Base-by-base conservation (phyloP, 257 asterid species). In the Scutellaria barbata region DNA sequence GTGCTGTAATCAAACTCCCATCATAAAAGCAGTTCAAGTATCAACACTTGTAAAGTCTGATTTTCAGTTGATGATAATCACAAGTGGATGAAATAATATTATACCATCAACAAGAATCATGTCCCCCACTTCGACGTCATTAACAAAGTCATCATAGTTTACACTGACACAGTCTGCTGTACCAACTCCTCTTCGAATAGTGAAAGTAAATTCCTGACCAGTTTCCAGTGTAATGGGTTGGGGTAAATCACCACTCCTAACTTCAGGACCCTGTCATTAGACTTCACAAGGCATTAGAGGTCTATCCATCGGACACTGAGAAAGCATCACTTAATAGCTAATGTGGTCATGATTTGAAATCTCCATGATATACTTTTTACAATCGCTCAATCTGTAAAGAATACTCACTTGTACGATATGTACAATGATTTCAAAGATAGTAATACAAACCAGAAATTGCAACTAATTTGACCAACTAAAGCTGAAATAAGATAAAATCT, bases 81-180 rank as follows among this genome's bases (percentile, higher is more conserved):
- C 74, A 42, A 52, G 3, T 14, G 51, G 54, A 16, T 7, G 41
- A 77, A 51, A 33, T 45, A 52, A 25, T 51, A n/a, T 20, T 60
- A 53, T 85, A 92, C 98, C 96, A 90, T 90, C 96, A 72, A 92
- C 97, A 46, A 92, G 97, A 80, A 92, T 89, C 96, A 88, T 92
- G 84, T 92, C 98, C 50, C 96, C 95, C 37, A 61, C 89, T 83
- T 87, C 98, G 9, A 92, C 97, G 42, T 92, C 97, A 81, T 88
- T 92, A 50, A 92, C 95, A 78, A 92, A 92, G 81, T 92, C 98
- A 65, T 92, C 98, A 77, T 92, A 92, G 85, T 92, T 92, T 55
- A 92, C 97, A 61, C 98, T 92, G 82, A 92, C 98, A 30, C 86
- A 78, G 43, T 88, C 96, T 68, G 87, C 76, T 20, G 96, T 87